phyloP scores from a whole-genome alignment of 768 basidiomycete species.

The Naganishia vaughanmartiniae region DNA sequence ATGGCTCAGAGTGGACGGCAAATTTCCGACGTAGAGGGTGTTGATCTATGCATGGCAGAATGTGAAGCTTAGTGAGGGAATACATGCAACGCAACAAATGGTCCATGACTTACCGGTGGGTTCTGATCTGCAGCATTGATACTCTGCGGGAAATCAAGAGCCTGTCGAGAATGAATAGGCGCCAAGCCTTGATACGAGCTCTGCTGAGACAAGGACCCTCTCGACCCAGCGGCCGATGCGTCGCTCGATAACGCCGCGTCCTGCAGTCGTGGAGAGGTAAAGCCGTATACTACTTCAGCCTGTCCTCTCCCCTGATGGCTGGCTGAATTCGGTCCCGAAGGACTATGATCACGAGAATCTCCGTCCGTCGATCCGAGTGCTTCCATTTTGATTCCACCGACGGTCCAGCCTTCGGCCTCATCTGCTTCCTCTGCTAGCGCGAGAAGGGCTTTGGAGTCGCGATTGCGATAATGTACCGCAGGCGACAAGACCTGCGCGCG shows the following conservation, averaged over 20 bases:
- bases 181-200: constrained; percentile 23
- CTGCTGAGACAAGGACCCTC: constrained; percentile 16
- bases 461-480: constrained; percentile 9
- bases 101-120: constrained; percentile 66
- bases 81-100: not conserved
- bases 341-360: constrained; percentile 30
- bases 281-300: constrained; percentile 2
- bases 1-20: constrained; percentile 72
- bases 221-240: constrained; percentile 13
- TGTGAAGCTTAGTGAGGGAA: not conserved
- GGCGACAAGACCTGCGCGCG: not conserved
- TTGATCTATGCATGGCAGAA: constrained; percentile 64
- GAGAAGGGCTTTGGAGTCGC: constrained; percentile 48
- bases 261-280: constrained; percentile 16
- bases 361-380: constrained; percentile 30
- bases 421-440: constrained; percentile 51
- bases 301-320: not conserved
- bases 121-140: constrained; percentile 73
- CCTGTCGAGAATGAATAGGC: constrained; percentile 11
- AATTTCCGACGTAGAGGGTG: constrained; percentile 97
- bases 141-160: constrained; percentile 17
- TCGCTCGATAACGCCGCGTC: constrained; percentile 16
- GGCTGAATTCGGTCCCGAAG: not conserved
- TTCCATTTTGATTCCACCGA: constrained; percentile 40
- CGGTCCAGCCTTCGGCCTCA: constrained; percentile 47